Conservation (phyloP, 2,329 filamentous ascomycete species). For the Colletotrichum zoysiae region DNA sequence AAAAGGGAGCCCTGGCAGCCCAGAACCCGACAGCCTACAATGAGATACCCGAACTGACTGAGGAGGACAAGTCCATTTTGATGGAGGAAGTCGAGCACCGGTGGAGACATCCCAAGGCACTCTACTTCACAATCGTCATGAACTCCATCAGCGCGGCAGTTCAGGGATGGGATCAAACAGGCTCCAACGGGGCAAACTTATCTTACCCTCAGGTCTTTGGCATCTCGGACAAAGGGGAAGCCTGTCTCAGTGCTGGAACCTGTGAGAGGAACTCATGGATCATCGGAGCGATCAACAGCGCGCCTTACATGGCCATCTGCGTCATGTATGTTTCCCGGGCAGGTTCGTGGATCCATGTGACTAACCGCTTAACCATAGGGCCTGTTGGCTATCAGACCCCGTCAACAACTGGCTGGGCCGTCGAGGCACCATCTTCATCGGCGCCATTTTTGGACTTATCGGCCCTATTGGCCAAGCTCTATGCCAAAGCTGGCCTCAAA, state of each 20-base stretch:
- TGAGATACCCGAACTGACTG: conserved; percentile 58
- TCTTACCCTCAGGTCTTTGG: conserved; percentile 60
- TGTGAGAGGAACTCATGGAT: conserved; percentile 67
- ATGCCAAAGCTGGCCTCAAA: conserved; percentile 69
- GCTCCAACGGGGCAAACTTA: conserved; percentile 63
- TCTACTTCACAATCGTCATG: conserved; percentile 64
- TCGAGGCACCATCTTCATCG: conserved; percentile 74
- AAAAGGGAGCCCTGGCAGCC: conserved; percentile 65
- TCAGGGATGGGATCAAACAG: conserved; percentile 64
- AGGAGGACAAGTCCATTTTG: conserved; percentile 57
- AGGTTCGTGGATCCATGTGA: conserved; percentile 21
- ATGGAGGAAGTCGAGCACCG: conserved; percentile 59
- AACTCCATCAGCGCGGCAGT: conserved; percentile 67
- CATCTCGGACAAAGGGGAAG: conserved; percentile 57
- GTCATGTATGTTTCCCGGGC: conserved; percentile 13
- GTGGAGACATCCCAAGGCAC: conserved; percentile 61
- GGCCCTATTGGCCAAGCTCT: conserved; percentile 71
- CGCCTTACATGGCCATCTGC: conserved; percentile 53
- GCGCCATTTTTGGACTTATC: conserved; percentile 71
- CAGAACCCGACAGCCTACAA: conserved; percentile 62
- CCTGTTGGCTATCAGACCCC: conserved; percentile 72
- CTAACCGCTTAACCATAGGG: conserved; percentile 1
- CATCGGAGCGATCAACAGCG: conserved; percentile 70
- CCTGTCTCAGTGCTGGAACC: conserved; percentile 50
- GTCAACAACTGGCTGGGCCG: conserved; percentile 70